Base-by-base conservation (phyloP, 805 yeast species). In the Sugiyamaella chiloensis region DNA sequence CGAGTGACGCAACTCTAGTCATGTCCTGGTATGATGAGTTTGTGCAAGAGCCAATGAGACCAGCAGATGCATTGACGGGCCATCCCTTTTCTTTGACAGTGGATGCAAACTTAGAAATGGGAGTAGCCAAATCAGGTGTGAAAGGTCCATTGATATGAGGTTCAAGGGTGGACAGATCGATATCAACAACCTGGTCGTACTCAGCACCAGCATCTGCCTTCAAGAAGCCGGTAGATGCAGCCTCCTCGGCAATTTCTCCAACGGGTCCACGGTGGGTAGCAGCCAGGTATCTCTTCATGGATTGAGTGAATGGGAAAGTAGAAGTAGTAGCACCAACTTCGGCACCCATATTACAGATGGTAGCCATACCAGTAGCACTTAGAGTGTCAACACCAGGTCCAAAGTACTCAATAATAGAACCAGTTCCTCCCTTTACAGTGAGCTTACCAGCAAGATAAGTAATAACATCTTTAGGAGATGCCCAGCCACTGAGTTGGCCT, bases 281-380 rank as follows among this genome's bases (percentile, higher is more conserved):
- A 47, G 76, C 64, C 65, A 93, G 76, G 71, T 88, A 93, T 53
- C 87, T 76, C 60, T 72, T 75, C 74, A 85, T 88, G 46, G 90
- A 83, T 43, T 78, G 80, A 61, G 85, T 89, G 79, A 82, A 91
- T 54, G 99, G 99, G 88, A 93, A 93, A 48, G 87, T 81, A 20
- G 98, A 91, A 37, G 99, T 93, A 31, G 99, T 93, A 37, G 99
- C 99, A 70, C 99, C 99, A 50, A 93, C 89, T 73, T 93, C 99
- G 47, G 99, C 99, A 67, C 99, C 99, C 99, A 93, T 93, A 71
- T 93, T 93, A 79, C 98, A 91, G 68, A 93, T 91, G 52, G 99
- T 93, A 53, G 96, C 99, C 99, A 93, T 93, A 74, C 99, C 99
- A 29, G 99, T 93, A 74, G 96, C 88, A 20, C 95, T 84, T 61